Conservation (phyloP, 2,329 filamentous ascomycete genomes). For the Diaporthe capsici region DNA sequence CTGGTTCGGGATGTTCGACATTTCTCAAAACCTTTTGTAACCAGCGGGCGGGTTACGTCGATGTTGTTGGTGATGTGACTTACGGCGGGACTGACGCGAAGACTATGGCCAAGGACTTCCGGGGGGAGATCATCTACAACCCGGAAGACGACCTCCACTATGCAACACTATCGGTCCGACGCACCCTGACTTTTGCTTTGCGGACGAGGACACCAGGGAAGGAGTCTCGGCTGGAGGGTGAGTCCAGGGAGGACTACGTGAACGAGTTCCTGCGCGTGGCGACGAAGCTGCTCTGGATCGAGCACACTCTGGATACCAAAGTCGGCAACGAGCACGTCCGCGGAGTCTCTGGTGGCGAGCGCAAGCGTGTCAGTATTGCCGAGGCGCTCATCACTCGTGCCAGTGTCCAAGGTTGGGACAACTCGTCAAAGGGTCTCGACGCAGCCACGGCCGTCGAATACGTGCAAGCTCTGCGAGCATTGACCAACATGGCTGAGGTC, state of each 20-base stretch:
- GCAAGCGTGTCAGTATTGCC: conserved; percentile 77
- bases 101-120: conserved; percentile 83
- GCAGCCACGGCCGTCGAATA: conserved; percentile 81
- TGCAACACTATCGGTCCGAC: conserved; percentile 80
- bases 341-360: conserved; percentile 77
- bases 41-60: conserved; percentile 33
- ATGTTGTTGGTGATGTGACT: conserved; percentile 20
- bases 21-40: conserved; percentile 34
- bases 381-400: conserved; percentile 71
- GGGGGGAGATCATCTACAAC: conserved; percentile 89
- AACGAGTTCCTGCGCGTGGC: conserved; percentile 77
- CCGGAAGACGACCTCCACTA: conserved; percentile 89
- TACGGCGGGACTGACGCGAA: conserved; percentile 58
- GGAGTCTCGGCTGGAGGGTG: conserved; percentile 66
- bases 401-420: conserved; percentile 76
- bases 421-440: conserved; percentile 80
- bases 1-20: conserved; percentile 39
- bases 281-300: conserved; percentile 82
- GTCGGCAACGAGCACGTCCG: conserved; percentile 77
- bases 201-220: conserved; percentile 75
- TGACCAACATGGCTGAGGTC: conserved; percentile 74
- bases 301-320: conserved; percentile 74
- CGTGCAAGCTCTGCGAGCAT: conserved; percentile 76
- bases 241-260: conserved; percentile 67
- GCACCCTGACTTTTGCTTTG: conserved; percentile 84